These are phyloP conservation scores for Lophiotrema nucula DNA, from an alignment of 495 filamentous ascomycete genomes.

Conservation along the genomic window DNA sequence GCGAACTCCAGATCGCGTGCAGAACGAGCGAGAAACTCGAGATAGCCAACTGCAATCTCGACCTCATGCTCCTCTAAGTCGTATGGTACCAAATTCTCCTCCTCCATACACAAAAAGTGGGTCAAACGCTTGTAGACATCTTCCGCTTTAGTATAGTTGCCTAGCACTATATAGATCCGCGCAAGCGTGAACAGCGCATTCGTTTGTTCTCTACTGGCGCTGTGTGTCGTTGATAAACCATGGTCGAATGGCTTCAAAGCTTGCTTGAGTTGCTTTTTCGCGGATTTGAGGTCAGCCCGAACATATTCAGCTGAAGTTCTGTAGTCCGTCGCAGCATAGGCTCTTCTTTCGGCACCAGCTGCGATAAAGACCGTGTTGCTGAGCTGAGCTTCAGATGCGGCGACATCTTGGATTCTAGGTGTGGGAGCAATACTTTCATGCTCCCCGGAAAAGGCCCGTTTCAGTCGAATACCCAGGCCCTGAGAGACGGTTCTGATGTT, in stretches of 20 bases:
- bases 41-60: not conserved
- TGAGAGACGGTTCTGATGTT: no score
- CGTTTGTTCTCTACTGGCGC: not conserved
- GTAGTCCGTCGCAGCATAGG: not conserved
- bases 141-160: slow-evolving; percentile 4
- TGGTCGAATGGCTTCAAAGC: no score
- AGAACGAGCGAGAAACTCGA: not conserved
- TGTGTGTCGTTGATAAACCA: no score
- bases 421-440: no score
- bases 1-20: not conserved
- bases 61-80: not conserved
- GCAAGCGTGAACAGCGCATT: not conserved
- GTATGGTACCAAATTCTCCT: not conserved
- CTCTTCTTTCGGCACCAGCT: not conserved
- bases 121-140: no score
- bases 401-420: no score
- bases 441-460: no score
- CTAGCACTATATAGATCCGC: not conserved
- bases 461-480: no score
- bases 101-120: no score
- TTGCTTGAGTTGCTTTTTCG: not conserved
- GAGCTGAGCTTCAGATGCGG: slow-evolving; percentile 1
- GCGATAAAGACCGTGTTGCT: slow-evolving; percentile 11
- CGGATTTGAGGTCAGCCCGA: slow-evolving; percentile 4
- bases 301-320: not conserved